Conservation (phyloP, 1,139 yeast species). For the Scheffersomyces stambukii region DNA sequence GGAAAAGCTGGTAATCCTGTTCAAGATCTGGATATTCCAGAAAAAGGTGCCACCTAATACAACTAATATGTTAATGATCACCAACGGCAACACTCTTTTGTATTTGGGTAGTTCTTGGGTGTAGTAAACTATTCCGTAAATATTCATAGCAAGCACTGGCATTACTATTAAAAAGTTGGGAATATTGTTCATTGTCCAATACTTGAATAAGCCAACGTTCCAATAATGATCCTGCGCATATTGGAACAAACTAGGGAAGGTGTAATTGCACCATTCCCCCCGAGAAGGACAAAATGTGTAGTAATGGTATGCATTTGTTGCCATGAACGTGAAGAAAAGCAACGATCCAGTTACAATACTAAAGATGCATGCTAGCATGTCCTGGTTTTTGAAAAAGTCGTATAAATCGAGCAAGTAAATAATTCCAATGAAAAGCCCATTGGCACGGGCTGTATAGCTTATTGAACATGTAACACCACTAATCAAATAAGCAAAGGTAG, state of each 20-base stretch:
- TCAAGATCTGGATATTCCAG: slow-evolving; percentile 85
- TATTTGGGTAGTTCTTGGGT: slow-evolving; percentile 31
- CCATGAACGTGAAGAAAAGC: slow-evolving; percentile 43
- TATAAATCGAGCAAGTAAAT: slow-evolving; percentile 58
- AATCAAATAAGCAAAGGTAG: slow-evolving; percentile 28
- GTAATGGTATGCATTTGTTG: slow-evolving; percentile 53
- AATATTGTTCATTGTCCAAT: slow-evolving; percentile 77
- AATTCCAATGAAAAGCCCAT: slow-evolving; percentile 69
- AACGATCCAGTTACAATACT: slow-evolving; percentile 53
- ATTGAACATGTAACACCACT: slow-evolving; percentile 60
- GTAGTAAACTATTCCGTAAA: slow-evolving; percentile 28
- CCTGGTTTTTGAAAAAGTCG: slow-evolving; percentile 17
- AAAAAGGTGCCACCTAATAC: slow-evolving; percentile 51
- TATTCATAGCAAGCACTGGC: slow-evolving; percentile 53
- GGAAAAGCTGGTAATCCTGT: slow-evolving; percentile 70
- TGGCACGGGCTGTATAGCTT: slow-evolving; percentile 67
- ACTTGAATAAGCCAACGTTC: slow-evolving; percentile 74
- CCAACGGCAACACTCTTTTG: slow-evolving; percentile 24
- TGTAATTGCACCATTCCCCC: slow-evolving; percentile 69
- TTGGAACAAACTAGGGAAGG: slow-evolving; percentile 60
- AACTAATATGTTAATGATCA: slow-evolving; percentile 38
- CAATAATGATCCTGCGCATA: slow-evolving; percentile 81
- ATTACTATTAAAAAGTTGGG: slow-evolving; percentile 80
- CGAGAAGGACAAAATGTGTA: slow-evolving; percentile 60
- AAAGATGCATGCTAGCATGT: slow-evolving; percentile 11